phyloP scores from a whole-genome alignment of 306 rosid species.

The Castanea crenata region DNA sequence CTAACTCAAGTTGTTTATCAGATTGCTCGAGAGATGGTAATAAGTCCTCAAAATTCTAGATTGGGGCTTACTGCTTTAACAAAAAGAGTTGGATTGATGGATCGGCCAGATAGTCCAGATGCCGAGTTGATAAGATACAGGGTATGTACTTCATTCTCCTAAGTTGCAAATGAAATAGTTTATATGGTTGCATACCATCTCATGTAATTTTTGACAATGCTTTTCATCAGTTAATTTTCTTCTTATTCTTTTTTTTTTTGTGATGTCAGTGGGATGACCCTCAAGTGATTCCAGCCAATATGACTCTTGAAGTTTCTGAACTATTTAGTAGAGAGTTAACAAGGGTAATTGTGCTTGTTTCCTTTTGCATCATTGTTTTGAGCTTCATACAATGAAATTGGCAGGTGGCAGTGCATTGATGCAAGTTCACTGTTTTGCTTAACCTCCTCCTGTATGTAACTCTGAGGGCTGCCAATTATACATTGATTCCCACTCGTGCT shows the following conservation, averaged over 20 bases:
- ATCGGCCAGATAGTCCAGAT: conserved; percentile 78
- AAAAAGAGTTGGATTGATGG: conserved; percentile 66
- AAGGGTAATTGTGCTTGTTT: conserved; percentile 60
- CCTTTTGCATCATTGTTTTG: conserved; percentile 22
- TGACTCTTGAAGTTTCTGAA: conserved; percentile 89
- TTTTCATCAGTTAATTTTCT: conserved; percentile 23
- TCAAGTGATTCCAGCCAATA: conserved; percentile 77
- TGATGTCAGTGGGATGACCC: conserved; percentile 90
- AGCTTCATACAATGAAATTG: conserved; percentile 14
- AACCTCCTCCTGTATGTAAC: not conserved
- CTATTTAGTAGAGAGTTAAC: conserved; percentile 91
- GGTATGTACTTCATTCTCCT: conserved; percentile 43
- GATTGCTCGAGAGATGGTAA: conserved; percentile 98
- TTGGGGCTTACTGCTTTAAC: conserved; percentile 82
- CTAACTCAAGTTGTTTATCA: conserved; percentile 36
- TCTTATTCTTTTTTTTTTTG: conserved; percentile 18
- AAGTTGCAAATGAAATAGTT: not conserved
- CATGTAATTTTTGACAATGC: not conserved
- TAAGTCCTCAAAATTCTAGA: conserved; percentile 88
- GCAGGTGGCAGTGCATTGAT: not conserved
- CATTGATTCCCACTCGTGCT: not conserved
- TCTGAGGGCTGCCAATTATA: not conserved
- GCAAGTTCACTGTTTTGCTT: conserved; percentile 8
- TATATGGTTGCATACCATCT: not conserved
- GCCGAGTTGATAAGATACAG: conserved; percentile 90